Evolutionary conservation across 2,329 filamentous ascomycete species (phyloP).

Genomic region (Alternaria incomplexa): DNA sequence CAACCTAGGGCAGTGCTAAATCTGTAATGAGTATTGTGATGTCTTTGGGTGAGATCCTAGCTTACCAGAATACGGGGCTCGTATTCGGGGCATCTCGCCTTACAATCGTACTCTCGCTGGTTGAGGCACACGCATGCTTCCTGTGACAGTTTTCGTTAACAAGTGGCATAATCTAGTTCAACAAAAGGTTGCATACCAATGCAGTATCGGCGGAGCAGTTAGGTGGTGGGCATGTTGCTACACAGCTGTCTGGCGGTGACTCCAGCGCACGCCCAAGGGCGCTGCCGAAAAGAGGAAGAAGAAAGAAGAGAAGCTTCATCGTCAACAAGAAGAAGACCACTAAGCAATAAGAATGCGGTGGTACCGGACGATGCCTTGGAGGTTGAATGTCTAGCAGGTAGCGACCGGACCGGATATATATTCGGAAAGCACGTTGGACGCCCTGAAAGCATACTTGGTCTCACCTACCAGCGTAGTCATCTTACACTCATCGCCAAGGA

Average conservation of each 20-base stretch:
- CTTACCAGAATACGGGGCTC: constrained; percentile 3
- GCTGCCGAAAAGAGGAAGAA: constrained; percentile 3
- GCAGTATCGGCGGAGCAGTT: background rate
- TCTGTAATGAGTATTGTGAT: background rate
- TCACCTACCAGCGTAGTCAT: background rate
- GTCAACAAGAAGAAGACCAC: background rate
- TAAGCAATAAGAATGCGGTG: background rate
- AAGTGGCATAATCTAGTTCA: fast-evolving
- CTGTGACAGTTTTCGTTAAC: constrained; percentile 4
- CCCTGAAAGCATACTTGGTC: background rate
- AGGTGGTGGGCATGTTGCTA: background rate
- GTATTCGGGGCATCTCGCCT: constrained; percentile 32
- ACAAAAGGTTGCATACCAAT: background rate
- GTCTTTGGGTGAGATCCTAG: background rate
- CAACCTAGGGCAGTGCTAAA: background rate
- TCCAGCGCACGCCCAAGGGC: background rate
- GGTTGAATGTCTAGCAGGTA: background rate
- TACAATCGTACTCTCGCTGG: constrained; percentile 30
- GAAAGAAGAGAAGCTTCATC: constrained; percentile 2
- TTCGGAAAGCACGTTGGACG: background rate
- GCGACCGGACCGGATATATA: background rate
- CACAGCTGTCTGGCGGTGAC: background rate
- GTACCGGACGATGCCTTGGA: background rate
- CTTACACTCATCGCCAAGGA: constrained; percentile 3
- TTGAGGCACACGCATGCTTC: constrained; percentile 38